A percentile compares a stretch with the other conserved stretches of the same genome.
These are phyloP conservation scores for Chrysopogon serrulatus DNA, from an alignment of 176 grass and related monocot genomes.

Conservation along the genomic window DNA sequence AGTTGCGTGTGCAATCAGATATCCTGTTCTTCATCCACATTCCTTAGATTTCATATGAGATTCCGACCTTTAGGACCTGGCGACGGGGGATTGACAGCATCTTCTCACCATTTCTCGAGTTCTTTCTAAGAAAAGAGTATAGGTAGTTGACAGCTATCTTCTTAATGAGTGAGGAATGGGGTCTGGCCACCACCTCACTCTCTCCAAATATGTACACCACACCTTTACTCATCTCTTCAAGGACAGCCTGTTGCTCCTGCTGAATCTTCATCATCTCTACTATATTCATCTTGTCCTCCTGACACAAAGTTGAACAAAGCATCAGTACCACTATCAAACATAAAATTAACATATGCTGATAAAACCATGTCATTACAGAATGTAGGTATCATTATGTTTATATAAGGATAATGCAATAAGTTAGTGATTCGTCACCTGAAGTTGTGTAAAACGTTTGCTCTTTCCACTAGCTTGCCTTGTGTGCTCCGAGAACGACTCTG, in stretches of 20 bases:
- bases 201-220: constrained; percentile 45
- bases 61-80: constrained; percentile 44
- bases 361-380: neutral
- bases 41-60: constrained; percentile 38
- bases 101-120: constrained; percentile 32
- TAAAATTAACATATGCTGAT: neutral
- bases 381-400: neutral
- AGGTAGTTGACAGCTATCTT: constrained; percentile 25
- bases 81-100: constrained; percentile 24
- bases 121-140: constrained; percentile 42
- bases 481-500: constrained; percentile 27
- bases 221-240: constrained; percentile 25
- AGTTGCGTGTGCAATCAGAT: neutral
- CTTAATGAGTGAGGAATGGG: constrained; percentile 21
- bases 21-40: neutral
- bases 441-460: neutral
- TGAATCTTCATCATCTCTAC: constrained; percentile 27
- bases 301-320: neutral
- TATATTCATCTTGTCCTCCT: constrained; percentile 24
- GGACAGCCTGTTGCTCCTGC: constrained; percentile 15
- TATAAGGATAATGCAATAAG: neutral
- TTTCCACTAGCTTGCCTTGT: neutral
- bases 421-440: constrained; percentile 15
- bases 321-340: neutral
- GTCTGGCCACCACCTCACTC: constrained; percentile 31